Base-by-base conservation (phyloP, 1,284 basidiomycete genomes). In the Ustilago curta region DNA sequence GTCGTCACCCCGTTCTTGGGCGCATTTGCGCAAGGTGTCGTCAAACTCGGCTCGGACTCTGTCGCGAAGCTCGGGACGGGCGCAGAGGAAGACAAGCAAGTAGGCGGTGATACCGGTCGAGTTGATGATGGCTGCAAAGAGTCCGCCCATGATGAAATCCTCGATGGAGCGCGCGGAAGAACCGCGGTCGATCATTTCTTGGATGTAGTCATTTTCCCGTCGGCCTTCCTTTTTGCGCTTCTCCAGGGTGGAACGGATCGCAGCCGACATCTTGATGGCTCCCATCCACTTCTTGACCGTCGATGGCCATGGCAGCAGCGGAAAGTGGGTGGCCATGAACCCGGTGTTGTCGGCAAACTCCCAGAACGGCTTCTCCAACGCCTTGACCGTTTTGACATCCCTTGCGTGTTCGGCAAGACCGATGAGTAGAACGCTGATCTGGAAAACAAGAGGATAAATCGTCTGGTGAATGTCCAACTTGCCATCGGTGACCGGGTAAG, bases 111-210 rank as follows among this genome's bases (percentile, higher is more conserved):
- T 45, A 2, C 70, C 74, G 3, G 77, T 76, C 35, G 77, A 70
- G 68, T 79, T 79, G 62, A 79, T 75, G 49, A 79, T 77, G 21
- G 77, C 73, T 9, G 77, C 77, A 50, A 79, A 79, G 3, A 79
- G 58, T 3, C 57, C 59, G 29, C 70, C 64, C 66, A 77, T 70
- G 49, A 76, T 54, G 23, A 74, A 76, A 18, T 67, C 70, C 31
- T 73, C 71, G 25, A 73, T 74, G 6, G 60, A 35, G 9, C 60
- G 53, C 4, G 51, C 37, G 2, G 54, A 53, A 6, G 59, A 49
- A 12, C 61, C 70, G 8, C 64, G 48, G 39, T 79, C 77, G 31
- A 79, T 61, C 66, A 79, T 68, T 21, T 66, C 62, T 31, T 70
- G 70, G 16, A 72, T 60, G 31, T 74, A 64, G 49, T 79, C 77